Conservation (phyloP, 1,284 basidiomycete species). For the Leccinum insolens region DNA sequence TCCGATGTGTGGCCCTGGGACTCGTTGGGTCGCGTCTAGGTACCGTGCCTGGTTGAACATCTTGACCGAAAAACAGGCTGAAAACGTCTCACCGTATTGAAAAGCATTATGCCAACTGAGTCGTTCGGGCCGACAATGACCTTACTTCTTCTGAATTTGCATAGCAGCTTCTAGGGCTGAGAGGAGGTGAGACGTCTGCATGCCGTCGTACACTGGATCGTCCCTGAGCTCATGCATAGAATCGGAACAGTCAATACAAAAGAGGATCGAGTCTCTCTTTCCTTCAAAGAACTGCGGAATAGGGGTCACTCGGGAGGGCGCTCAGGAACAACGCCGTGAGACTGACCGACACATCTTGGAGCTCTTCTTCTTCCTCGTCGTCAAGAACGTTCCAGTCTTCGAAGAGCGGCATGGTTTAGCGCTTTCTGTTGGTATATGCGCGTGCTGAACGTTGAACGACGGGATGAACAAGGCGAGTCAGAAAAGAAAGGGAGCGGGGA, state of each 20-base stretch:
- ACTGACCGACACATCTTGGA: constrained; percentile 66
- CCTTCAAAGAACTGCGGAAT: constrained; percentile 66
- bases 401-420: constrained; percentile 51
- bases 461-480: constrained; percentile 4
- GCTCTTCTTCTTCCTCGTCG: constrained; percentile 77
- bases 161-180: constrained; percentile 81
- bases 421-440: not conserved
- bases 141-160: constrained; percentile 85
- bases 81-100: constrained; percentile 77
- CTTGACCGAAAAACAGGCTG: not conserved
- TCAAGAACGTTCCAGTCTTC: constrained; percentile 78
- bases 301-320: constrained; percentile 13
- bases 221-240: constrained; percentile 83
- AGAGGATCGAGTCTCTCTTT: constrained; percentile 83
- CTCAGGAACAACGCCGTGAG: not conserved
- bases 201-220: constrained; percentile 61
- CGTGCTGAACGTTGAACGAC: not conserved
- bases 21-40: constrained; percentile 55
- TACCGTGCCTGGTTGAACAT: constrained; percentile 19
- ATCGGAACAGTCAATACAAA: constrained; percentile 91
- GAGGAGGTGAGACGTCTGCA: constrained; percentile 66
- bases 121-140: constrained; percentile 88
- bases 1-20: constrained; percentile 60
- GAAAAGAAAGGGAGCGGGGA: not conserved
- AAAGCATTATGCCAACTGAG: constrained; percentile 87